Evolutionary conservation across 108 stramenopile species (phyloP).

Genomic region (Stephanodiscus triporus): DNA sequence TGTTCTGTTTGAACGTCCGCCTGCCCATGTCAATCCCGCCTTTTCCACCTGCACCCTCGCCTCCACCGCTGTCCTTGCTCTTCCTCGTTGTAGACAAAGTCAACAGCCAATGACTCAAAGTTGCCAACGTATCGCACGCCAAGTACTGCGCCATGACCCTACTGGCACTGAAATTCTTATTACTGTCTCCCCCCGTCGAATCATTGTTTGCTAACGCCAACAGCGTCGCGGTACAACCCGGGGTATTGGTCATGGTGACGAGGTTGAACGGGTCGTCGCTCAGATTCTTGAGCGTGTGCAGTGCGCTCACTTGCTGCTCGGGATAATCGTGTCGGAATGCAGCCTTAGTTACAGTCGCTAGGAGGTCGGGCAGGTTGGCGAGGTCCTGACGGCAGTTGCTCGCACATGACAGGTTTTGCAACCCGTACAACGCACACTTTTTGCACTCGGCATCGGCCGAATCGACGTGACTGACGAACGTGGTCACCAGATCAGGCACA

Average conservation of each 20-base stretch:
- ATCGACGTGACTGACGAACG: conserved; percentile 10
- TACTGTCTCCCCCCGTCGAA: background rate
- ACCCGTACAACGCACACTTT: conserved; percentile 47
- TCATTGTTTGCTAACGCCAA: conserved; percentile 43
- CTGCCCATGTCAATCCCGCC: conserved; percentile 20
- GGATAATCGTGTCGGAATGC: conserved; percentile 36
- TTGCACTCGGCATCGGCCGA: conserved; percentile 29
- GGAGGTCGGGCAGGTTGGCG: conserved; percentile 31
- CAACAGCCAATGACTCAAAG: conserved; percentile 53
- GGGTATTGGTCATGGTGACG: conserved; percentile 50
- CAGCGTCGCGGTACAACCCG: conserved; percentile 45
- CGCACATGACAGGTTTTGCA: conserved; percentile 48
- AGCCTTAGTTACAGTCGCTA: conserved; percentile 29
- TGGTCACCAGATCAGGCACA: conserved; percentile 23
- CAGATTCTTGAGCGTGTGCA: conserved; percentile 48
- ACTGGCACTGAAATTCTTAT: background rate
- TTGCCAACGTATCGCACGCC: conserved; percentile 52
- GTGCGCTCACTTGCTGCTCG: conserved; percentile 42
- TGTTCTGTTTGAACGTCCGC: conserved; percentile 26
- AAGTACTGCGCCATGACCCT: conserved; percentile 49
- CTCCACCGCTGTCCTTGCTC: conserved; percentile 20
- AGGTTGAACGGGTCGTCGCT: conserved; percentile 50
- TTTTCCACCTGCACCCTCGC: background rate
- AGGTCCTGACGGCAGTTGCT: conserved; percentile 44
- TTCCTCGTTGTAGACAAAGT: conserved; percentile 37